Base-by-base conservation (phyloP, 139 green algal genomes). In the Trebouxia sp. region DNA sequence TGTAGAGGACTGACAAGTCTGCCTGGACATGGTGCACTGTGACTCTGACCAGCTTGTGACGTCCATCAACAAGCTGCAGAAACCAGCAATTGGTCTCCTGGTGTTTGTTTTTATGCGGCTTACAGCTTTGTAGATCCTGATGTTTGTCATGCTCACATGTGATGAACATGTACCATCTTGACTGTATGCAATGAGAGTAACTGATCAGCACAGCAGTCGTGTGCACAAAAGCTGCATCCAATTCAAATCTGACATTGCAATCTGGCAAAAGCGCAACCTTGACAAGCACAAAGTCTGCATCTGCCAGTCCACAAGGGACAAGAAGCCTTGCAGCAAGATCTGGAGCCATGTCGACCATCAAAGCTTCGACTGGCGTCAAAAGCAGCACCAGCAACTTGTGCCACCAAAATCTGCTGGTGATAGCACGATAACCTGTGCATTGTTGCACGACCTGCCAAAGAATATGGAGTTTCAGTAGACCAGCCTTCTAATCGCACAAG, bases 41-140 rank as follows among this genome's bases (percentile, higher is more conserved):
- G 1, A 72, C 62, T 11, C 62, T 43, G 35, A 72, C 12, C 17
- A 72, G 15, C 9, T 43, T 30, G 7, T 45, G 35, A 35, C 62
- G 62, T 26, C 62, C 62, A 45, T 72, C 32, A 11, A 72, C n/a
- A 3, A 72, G 62, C 62, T 72, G 62, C 62, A 72, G 62, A 53
- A 14, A 53, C 14, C 14, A 26, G 47, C 47, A 53, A 14, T 53
- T 53, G 47, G 20, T 53, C 47, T 26, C 3, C 47, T 10, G 47
- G 14, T 26, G 47, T n/a, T 6, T 53, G 20, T 5, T 53, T 26
- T 53, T 14, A 53, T 14, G 47, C 20, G 47, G 14, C 20, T 14
- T 14, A 53, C 15, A 53, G 14, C 15, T 14, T 53, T 14, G 47
- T 26, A 53, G 47, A 26, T 14, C 47, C 15, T 1, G 2, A 26